phyloP scores from a whole-genome alignment of 352 stramenopile genomes.

The Phytophthora sojae region DNA sequence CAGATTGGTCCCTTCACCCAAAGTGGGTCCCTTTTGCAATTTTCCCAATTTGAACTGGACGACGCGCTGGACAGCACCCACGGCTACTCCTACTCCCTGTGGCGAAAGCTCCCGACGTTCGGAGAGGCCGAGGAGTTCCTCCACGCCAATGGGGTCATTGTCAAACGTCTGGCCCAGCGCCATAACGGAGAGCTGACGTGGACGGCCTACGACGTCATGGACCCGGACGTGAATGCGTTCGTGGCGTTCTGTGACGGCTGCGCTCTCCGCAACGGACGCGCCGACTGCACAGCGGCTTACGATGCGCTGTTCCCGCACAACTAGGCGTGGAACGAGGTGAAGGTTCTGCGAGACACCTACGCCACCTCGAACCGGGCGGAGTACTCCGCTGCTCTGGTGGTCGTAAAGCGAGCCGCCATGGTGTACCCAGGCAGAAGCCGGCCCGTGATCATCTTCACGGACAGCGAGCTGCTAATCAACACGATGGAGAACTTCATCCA shows the following conservation, averaged over 20 bases:
- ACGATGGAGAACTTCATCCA: slow-evolving; percentile 12
- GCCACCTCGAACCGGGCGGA: slow-evolving; percentile 22
- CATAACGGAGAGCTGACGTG: background rate
- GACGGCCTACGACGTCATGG: slow-evolving; percentile 46
- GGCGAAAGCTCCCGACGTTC: slow-evolving; percentile 54
- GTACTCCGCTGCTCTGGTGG: slow-evolving; percentile 11
- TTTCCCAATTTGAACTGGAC: too few species aligned
- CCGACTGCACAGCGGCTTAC: slow-evolving; percentile 53
- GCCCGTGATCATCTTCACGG: slow-evolving; percentile 23
- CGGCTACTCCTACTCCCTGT: slow-evolving; percentile 46
- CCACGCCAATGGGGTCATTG: slow-evolving; percentile 18
- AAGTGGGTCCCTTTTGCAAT: too few species aligned
- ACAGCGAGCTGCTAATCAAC: slow-evolving; percentile 18
- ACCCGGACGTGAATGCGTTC: slow-evolving; percentile 42
- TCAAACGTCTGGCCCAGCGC: background rate
- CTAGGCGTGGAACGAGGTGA: slow-evolving; percentile 52
- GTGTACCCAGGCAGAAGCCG: slow-evolving; percentile 9
- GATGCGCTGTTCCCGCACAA: slow-evolving; percentile 71
- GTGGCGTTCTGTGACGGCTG: slow-evolving; percentile 76
- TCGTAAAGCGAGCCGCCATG: slow-evolving; percentile 2
- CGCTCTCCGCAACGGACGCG: slow-evolving; percentile 57
- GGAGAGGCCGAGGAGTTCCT: slow-evolving; percentile 58
- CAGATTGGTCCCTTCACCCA: too few species aligned
- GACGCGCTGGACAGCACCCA: slow-evolving; percentile 55
- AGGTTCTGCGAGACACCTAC: slow-evolving; percentile 38